Conservation (phyloP, 805 yeast genomes). For the Torulaspora franciscae region DNA sequence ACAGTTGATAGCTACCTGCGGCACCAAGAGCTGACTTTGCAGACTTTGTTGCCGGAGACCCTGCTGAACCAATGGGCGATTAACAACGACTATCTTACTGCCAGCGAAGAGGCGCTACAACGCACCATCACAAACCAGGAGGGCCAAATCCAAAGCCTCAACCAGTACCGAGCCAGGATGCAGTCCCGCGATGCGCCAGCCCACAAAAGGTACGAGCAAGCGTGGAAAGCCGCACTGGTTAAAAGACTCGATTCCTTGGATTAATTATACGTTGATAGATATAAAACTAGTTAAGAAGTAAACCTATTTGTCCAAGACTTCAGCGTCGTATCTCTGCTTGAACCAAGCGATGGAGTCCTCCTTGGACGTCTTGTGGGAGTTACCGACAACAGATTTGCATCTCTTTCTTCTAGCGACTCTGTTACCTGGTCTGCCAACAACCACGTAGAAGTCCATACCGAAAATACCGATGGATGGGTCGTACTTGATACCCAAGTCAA, state of each 20-base stretch:
- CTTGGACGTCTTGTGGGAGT: constrained; percentile 84
- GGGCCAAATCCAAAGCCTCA: constrained; percentile 41
- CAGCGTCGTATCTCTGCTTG: constrained; percentile 99
- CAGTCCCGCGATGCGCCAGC: constrained; percentile 45
- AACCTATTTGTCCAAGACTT: constrained; percentile 75
- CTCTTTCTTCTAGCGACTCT: constrained; percentile 99
- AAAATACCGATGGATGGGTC: constrained; percentile 99
- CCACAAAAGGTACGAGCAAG: constrained; percentile 41
- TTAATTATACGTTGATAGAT: constrained; percentile 7
- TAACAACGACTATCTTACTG: constrained; percentile 35
- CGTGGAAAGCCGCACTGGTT: constrained; percentile 49
- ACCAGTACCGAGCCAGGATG: constrained; percentile 39
- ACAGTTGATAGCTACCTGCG: constrained; percentile 29
- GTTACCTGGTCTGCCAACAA: constrained; percentile 98
- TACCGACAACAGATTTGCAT: constrained; percentile 81
- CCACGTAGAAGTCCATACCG: constrained; percentile 99
- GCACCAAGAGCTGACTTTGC: constrained; percentile 38
- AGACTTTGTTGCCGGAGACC: constrained; percentile 34
- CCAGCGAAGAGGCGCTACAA: constrained; percentile 29
- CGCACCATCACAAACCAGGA: constrained; percentile 38
- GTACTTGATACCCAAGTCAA: constrained; percentile 99
- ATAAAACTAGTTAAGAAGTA: constrained; percentile 3
- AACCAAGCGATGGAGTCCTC: constrained; percentile 97
- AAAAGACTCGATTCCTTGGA: constrained; percentile 16
- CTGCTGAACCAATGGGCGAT: constrained; percentile 38